These are phyloP conservation scores for Diatrype stigma DNA, from an alignment of 2,329 filamentous ascomycete species.

Conservation along the genomic window DNA sequence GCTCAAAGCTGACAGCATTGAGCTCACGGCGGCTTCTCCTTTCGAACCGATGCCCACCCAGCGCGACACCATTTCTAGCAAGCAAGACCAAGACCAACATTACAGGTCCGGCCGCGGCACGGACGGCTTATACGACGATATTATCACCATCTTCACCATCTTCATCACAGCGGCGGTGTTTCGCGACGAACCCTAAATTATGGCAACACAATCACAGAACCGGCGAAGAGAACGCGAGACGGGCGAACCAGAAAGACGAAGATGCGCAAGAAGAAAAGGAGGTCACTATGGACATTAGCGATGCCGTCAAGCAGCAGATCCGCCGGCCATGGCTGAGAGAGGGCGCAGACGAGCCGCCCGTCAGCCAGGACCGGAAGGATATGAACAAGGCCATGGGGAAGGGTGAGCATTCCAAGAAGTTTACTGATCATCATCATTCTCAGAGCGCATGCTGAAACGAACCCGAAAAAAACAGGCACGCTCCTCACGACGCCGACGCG, in stretches of 20 bases:
- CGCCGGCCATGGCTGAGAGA: conserved; percentile 60
- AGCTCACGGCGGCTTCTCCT: conserved; percentile 12
- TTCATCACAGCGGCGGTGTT: background rate
- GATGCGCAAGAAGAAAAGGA: conserved; percentile 28
- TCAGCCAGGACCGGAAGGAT: conserved; percentile 41
- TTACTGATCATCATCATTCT: conserved; percentile 4
- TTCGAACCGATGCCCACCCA: background rate
- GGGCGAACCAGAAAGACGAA: conserved; percentile 24
- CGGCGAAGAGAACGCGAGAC: conserved; percentile 18
- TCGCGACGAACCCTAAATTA: conserved; percentile 10
- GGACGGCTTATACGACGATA: background rate
- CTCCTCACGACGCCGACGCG: conserved; percentile 67
- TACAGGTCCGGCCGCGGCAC: background rate
- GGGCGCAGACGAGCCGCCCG: conserved; percentile 55
- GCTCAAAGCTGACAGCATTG: conserved; percentile 19
- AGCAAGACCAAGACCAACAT: background rate
- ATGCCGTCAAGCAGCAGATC: conserved; percentile 50
- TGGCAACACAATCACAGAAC: conserved; percentile 8
- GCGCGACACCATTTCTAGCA: no score
- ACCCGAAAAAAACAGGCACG: conserved; percentile 50
- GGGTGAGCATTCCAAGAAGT: no score
- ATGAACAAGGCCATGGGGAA: conserved; percentile 55
- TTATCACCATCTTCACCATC: conserved; percentile 4
- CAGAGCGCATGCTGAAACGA: no score
- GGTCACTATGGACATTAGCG: conserved; percentile 26